These are phyloP conservation scores for Leccinum boreale DNA, from an alignment of 768 basidiomycete species.

Conservation along the genomic window DNA sequence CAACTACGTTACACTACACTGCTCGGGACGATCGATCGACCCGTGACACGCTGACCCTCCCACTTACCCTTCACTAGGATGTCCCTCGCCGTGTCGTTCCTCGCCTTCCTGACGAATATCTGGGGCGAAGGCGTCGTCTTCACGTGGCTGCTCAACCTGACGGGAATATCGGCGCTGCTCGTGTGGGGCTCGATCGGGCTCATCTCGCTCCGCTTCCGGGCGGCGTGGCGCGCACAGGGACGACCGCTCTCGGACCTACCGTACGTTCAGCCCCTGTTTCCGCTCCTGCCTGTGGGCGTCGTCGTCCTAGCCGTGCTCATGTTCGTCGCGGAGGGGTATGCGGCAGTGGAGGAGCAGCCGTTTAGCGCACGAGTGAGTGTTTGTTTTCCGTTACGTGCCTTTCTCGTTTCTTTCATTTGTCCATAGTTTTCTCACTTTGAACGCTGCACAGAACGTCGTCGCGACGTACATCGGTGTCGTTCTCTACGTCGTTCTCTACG, in stretches of 20 bases:
- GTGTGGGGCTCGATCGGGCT: conserved; percentile 61
- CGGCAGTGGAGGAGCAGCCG: conserved; percentile 42
- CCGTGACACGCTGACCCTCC: not conserved
- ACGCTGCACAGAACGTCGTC: conserved; percentile 43
- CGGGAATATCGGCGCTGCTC: conserved; percentile 63
- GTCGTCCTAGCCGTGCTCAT: conserved; percentile 47
- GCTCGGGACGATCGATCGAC: not conserved
- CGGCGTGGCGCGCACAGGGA: conserved; percentile 55
- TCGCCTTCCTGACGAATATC: conserved; percentile 56
- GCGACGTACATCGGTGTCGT: conserved; percentile 54
- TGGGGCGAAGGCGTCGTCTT: conserved; percentile 56
- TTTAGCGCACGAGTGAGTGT: conserved; percentile 40
- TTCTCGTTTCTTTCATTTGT: not conserved
- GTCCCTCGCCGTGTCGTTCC: conserved; percentile 44
- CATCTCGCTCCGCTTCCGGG: conserved; percentile 59
- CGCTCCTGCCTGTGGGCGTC: conserved; percentile 49
- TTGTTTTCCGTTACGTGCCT: not conserved
- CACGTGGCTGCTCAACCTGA: conserved; percentile 59
- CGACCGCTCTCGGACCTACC: conserved; percentile 52
- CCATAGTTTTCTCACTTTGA: not conserved
- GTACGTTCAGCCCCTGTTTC: conserved; percentile 54
- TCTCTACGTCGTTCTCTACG: conserved; percentile 44
- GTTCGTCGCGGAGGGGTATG: conserved; percentile 56
- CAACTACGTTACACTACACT: not conserved
- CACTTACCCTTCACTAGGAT: conserved; percentile 32